Base-by-base conservation (phyloP, 345 rosid species). In the Heritiera fomes region DNA sequence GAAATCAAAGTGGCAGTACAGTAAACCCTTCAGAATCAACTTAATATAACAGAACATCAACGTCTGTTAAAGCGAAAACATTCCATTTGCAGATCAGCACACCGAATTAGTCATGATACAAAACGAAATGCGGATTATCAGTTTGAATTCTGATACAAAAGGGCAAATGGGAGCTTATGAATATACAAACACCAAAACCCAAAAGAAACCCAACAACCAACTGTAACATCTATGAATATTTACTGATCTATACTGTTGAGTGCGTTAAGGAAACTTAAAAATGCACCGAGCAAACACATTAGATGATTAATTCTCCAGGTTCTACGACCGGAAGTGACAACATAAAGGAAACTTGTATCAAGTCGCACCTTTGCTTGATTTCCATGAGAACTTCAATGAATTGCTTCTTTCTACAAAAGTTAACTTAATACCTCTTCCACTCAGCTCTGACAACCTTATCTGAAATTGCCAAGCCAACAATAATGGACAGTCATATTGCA, bases 361-460 rank as follows among this genome's bases (percentile, higher is more conserved):
- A 5, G 68, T 60, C 30, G 56, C 77, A 45, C 13, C 13, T 75
- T 6, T 61, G 64, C 32, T 60, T 23, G 12, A 75, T 34, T 40
- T 59, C 56, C 58, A 55, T n/a, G 43, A 40, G n/a, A 13, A 59
- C 32, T 70, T 43, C 45, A 38, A 73, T 50, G 18, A 53, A 79
- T 8, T 41, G 6, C 15, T 59, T 58, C 52, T 47, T 77, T 64
- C 28, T 45, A 38, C 49, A 43, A 73, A 78, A 78, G 74, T 93
- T 89, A 34, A 2, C 38, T 34, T 34, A 34, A 34, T 34, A 93
- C 87, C 97, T 88, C 87, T 87, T 91, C 98, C 95, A 93, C 50
- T 87, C 98, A 11, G 92, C 91, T 87, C 83, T 88, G 30, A 83
- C 64, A 53, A 40, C 81, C 85, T 90, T 93, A 52, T 90, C 98